Base-by-base conservation (phyloP, 2,329 filamentous ascomycete species). In the Pseudocercospora fijiensis region DNA sequence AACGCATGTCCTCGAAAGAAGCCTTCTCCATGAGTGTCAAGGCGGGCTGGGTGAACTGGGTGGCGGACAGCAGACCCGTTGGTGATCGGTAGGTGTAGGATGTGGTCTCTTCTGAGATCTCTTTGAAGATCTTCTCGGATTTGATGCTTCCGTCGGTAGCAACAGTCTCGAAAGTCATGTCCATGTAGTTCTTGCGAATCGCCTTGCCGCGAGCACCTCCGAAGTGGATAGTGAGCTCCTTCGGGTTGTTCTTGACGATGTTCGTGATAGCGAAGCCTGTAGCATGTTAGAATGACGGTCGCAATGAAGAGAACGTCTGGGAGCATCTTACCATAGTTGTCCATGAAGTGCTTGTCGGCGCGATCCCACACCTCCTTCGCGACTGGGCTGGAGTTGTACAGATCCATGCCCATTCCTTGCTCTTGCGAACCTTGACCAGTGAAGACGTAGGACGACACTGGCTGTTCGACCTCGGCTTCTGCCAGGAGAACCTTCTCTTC, bases 91-190 rank as follows among this genome's bases (percentile, higher is more conserved):
- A 99, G 1, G 95, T 99, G 84, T 99, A 99, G 0, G 91, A 98
- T 5, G 90, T 91, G 1, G 94, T 98, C 76, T 85, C 89, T 80
- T 98, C 95, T 73, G 90, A 86, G 73, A 99, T 93, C 74, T 96
- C 93, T 83, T 99, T 98, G 86, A 99, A 99, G 76, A 99, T 99
- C 81, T 94, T 96, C 84, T 99, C 95, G 0, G 95, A 97, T 80
- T 97, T 98, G 82, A 96, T 92, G 37, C 87, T 87, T 26, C 95
- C 95, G 77, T 99, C 95, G 1, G 91, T 82, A 64, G 90, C 90
- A 59, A 99, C 92, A n/a, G 94, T 96, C 83, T 99, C 95, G 79
- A 98, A 99, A 55, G 94, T 98, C 95, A 99, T 99, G 65, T 94
- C 89, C 90, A 98, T 98, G 84, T 99, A 99, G 81, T 99, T 99